These are phyloP conservation scores for Codiaeum variegatum DNA, from an alignment of 441 rosid genomes.

Conservation along the genomic window DNA sequence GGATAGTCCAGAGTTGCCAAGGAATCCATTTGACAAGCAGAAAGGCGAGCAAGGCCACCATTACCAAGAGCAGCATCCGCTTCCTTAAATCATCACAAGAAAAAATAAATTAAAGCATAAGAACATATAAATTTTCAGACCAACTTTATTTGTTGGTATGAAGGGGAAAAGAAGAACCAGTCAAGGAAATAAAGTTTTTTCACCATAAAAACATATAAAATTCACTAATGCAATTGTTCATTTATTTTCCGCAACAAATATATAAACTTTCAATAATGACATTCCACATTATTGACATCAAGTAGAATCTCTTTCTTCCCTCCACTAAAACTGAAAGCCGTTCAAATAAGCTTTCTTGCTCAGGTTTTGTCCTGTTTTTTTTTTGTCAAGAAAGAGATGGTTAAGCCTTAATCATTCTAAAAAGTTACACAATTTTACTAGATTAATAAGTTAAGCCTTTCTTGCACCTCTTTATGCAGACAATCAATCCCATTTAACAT, in stretches of 20 bases:
- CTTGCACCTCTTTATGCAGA: neutral
- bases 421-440: neutral
- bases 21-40: slow-evolving; percentile 37
- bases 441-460: neutral
- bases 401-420: no score
- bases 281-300: neutral
- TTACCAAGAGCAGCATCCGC: slow-evolving; percentile 36
- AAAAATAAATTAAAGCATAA: slow-evolving; percentile 13
- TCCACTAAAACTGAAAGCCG: neutral
- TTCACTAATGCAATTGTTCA: neutral
- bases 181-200: neutral
- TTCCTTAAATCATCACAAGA: slow-evolving; percentile 24
- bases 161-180: neutral
- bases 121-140: neutral
- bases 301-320: no score
- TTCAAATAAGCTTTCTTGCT: neutral
- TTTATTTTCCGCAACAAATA: neutral
- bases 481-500: neutral
- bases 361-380: neutral
- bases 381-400: neutral
- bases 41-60: slow-evolving; percentile 38
- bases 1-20: slow-evolving; percentile 34
- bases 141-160: neutral
- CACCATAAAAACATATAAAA: neutral
- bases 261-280: neutral